Evolutionary conservation across 2,329 filamentous ascomycete genomes (phyloP).

Genomic region (Didymella arachidicola): DNA sequence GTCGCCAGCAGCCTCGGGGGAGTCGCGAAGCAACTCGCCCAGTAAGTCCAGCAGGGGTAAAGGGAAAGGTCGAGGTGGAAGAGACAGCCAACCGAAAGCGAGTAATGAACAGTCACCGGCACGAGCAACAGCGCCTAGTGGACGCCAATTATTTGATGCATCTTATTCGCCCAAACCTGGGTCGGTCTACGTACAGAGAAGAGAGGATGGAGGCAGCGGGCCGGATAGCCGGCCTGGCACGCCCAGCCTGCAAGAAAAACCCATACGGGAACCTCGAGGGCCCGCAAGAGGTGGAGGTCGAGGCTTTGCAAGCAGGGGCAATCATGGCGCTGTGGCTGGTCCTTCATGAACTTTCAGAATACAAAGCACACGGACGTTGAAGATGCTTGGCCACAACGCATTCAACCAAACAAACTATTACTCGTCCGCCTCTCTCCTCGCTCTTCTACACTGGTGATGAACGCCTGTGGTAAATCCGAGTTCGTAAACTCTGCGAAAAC

Average conservation of each 20-base stretch:
- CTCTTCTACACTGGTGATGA: too few relatives aligned
- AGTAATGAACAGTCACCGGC: conserved; percentile 50
- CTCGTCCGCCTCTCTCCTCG: too few relatives aligned
- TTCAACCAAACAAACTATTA: too few relatives aligned
- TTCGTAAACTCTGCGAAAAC: too few relatives aligned
- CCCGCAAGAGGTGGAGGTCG: conserved; percentile 80
- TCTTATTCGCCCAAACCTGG: conserved; percentile 72
- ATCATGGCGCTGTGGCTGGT: conserved; percentile 24
- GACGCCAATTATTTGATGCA: conserved; percentile 79
- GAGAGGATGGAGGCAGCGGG: conserved; percentile 53
- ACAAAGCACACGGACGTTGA: too few relatives aligned
- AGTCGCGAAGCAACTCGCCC: conserved; percentile 47
- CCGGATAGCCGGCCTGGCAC: conserved; percentile 59
- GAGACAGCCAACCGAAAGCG: conserved; percentile 50
- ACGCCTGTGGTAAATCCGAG: too few relatives aligned
- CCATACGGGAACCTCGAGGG: conserved; percentile 77
- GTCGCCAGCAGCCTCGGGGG: conserved; percentile 53
- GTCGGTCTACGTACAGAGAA: conserved; percentile 57
- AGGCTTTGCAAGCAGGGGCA: conserved; percentile 73
- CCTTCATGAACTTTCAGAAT: conserved; percentile 21
- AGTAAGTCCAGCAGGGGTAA: conserved; percentile 47
- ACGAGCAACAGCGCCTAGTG: conserved; percentile 35
- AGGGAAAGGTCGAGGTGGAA: conserved; percentile 47
- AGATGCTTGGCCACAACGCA: too few relatives aligned
- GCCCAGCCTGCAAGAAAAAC: conserved; percentile 70